Evolutionary conservation across 2,329 filamentous ascomycete species (phyloP), one percentile per base, ranked within the genome.

Genomic region (Pseudogymnoascus sp.): DNA sequence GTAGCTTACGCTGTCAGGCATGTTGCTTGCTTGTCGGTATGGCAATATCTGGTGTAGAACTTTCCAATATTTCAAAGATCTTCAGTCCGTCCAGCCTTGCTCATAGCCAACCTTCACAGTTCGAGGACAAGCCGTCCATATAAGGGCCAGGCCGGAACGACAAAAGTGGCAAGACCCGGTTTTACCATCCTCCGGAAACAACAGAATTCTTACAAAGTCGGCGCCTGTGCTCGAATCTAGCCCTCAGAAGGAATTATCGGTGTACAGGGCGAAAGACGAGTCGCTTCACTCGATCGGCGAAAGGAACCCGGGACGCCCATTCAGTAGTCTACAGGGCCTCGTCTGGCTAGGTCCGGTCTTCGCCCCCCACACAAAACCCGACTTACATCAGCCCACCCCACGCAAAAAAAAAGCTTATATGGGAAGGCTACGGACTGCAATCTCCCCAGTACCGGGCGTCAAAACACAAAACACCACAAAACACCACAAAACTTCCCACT

Each of bases 191-290:
- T 57, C 11, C 51, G 51, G 10, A 34, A 19, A 21, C 8, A 34
- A 36, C 28, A 34, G 28, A 11, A 10, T 21, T 57, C 28, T 57
- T 57, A 57, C 48, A 57, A 57, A 57, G 51, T 57, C 51, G 51
- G 28, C 28, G n/a, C 51, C n/a, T 36, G 51, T 36, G 28, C 51
- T 34, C 28, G 28, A 57, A 57, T 57, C 51, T 57, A 57, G 51
- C 28, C 51, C 51, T 57, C 51, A 57, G 51, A 57, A 57, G 51
- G 51, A 57, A 57, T 57, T 57, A 57, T 57, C 51, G 51, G 51
- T 57, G 51, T 31, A 57, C 51, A 36, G 11, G 11, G 43, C n/a
- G 19, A 21, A 34, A 36, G n/a, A 28, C 51, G 51, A 57, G 51
- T 57, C 28, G 51, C n/a, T 57, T 36, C 51, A 21, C 16, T 57